Evolutionary conservation across 306 rosid species (phyloP), one percentile per base, ranked within the genome.

Genomic region (Lathyrus aphaca): DNA sequence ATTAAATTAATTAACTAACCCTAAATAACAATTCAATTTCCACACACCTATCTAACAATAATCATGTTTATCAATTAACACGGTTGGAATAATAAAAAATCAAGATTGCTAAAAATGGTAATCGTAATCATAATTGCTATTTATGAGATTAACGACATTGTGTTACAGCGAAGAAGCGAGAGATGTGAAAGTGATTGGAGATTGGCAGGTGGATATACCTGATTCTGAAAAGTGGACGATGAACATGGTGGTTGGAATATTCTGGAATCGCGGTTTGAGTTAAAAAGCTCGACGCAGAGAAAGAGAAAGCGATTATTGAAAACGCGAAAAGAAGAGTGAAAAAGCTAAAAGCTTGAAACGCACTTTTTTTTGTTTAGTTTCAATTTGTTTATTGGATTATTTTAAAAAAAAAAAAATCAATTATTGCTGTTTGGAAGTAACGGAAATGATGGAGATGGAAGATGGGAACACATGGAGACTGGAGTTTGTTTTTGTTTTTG

Each of bases 181-280:
- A 58, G 49, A 42, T 58, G 38, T 2, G 49, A 59, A 29, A 29
- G 6, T 18, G 15, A 14, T 1, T 14, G 51, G 12, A 60, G 0
- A 12, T 23, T 23, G 25, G 25, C 1, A 23, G 1, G 0, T 23
- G 63, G 11, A 30, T 1, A 32, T 69, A 77, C 81, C 81, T 53
- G 75, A 38, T 61, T 69, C 71, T 39, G 51, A 12, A 62, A n/a
- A 50, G 61, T 21, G 72, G 21, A 62, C 71, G 21, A 62, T 75
- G 29, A 69, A 51, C 76, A 69, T 77, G 55, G 59, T 27, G 57
- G 45, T 62, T 39, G 76, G 80, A 56, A 77, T 77, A 77, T 77
- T 64, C 81, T 64, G 37, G 81, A 70, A 70, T 71, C 72, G 53
- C 17, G 16, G 32, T 49, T 27, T 11, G 7, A 39, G 35, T 15